Percentiles rank a stretch among this genome's conserved stretches.
Evolutionary conservation across 495 filamentous ascomycete species (phyloP).

Genomic region (Podospora comata): DNA sequence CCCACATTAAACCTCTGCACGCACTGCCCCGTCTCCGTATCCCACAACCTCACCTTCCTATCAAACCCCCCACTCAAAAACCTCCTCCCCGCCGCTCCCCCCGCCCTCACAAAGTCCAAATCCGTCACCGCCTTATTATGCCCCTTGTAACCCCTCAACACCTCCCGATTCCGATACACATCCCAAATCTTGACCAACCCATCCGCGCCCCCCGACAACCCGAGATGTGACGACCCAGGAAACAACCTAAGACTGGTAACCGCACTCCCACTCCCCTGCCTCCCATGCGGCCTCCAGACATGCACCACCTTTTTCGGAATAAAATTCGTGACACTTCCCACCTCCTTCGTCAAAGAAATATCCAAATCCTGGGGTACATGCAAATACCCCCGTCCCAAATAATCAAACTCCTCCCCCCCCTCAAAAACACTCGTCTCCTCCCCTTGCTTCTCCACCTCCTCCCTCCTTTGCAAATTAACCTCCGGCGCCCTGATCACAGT

Average conservation of each 20-base stretch:
- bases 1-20: slow-evolving; percentile 82
- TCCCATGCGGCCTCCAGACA: slow-evolving; percentile 78
- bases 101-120: slow-evolving; percentile 69
- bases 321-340: slow-evolving; percentile 77
- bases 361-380: slow-evolving; percentile 96
- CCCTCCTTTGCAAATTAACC: slow-evolving; percentile 56
- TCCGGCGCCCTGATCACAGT: slow-evolving; percentile 49
- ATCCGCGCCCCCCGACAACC: slow-evolving; percentile 83
- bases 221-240: slow-evolving; percentile 78
- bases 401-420: slow-evolving; percentile 78
- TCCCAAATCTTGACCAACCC: slow-evolving; percentile 92
- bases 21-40: slow-evolving; percentile 90
- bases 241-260: slow-evolving; percentile 66
- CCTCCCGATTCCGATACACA: slow-evolving; percentile 81
- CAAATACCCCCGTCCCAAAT: slow-evolving; percentile 89
- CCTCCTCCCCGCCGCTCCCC: slow-evolving; percentile 56
- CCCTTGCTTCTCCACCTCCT: slow-evolving; percentile 55
- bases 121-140: slow-evolving; percentile 90
- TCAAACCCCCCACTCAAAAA: slow-evolving; percentile 95
- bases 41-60: slow-evolving; percentile 94
- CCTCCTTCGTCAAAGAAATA: slow-evolving; percentile 79
- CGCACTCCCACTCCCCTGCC: slow-evolving; percentile 66
- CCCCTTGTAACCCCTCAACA: slow-evolving; percentile 83
- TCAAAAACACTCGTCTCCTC: slow-evolving; percentile 86
- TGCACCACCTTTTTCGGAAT: slow-evolving; percentile 90